Percentiles rank a stretch among this genome's conserved stretches.
Evolutionary conservation across 164 flowering plant genomes (phyloP).

Genomic region (Stephania cephalantha): DNA sequence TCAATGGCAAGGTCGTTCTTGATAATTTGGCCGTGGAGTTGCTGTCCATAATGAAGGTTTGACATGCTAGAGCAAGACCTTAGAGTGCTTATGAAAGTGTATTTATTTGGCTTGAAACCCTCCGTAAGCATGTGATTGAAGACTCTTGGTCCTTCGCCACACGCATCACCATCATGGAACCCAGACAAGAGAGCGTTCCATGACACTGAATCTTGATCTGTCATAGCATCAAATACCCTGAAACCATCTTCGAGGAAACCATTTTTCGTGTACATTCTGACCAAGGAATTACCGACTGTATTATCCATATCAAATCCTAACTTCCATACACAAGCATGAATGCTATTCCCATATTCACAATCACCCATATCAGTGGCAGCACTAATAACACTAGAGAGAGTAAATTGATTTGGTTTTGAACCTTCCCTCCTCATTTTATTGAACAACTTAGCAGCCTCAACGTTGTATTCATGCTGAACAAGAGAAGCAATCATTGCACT

Average conservation of each 20-base stretch:
- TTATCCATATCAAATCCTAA: conserved; percentile 27
- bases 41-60: conserved; percentile 22
- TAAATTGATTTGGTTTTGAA: conserved; percentile 40
- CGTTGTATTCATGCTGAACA: conserved; percentile 31
- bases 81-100: conserved; percentile 33
- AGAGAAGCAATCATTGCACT: conserved; percentile 41
- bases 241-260: conserved; percentile 35
- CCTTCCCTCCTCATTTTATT: conserved; percentile 24
- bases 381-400: conserved; percentile 41
- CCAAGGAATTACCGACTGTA: conserved; percentile 36
- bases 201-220: conserved; percentile 29
- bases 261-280: conserved; percentile 45
- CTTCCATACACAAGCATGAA: conserved; percentile 41
- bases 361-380: conserved; percentile 30
- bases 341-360: conserved; percentile 26
- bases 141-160: conserved; percentile 26
- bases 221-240: conserved; percentile 30
- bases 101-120: conserved; percentile 38
- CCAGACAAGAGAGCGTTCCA: conserved; percentile 55
- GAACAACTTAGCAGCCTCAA: conserved; percentile 30
- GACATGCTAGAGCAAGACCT: conserved; percentile 28
- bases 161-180: conserved; percentile 29
- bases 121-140: conserved; percentile 34
- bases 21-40: conserved; percentile 32
- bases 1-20: conserved; percentile 24